Base-by-base conservation (phyloP, 495 filamentous ascomycete genomes). In the Amphirosellinia nigrospora region DNA sequence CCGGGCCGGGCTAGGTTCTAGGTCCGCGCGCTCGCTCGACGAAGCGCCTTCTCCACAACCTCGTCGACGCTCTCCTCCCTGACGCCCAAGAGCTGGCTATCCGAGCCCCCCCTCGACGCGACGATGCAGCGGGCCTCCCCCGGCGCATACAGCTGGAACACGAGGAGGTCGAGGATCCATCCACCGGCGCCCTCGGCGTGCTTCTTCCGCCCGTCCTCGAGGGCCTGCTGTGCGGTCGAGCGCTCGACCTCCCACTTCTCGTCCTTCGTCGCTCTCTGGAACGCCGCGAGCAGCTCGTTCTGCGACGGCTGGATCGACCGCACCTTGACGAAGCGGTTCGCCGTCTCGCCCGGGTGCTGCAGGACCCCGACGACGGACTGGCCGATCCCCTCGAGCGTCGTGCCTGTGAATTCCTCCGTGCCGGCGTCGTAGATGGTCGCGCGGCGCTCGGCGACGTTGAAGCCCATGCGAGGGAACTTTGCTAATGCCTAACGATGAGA, bases 401-500 rank as follows among this genome's bases (percentile, higher is more conserved):
- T 86, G 28, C 77, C 69, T 13, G 81, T 84, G 70, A 86, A 81
- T 19, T 68, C 64, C 28, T 71, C 72, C 23, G 80, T 74, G 4
- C 86, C 86, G 0, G 80, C 78, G 48, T 88, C 84, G 68, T 79
- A 86, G n/a, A 89, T 70, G 0, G 70, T 71, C 0, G 78, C 78
- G 15, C 71, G 77, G 7, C 77, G 79, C 2, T 78, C 79, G 9
- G 75, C 59, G 10, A 82, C 39, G 48, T 85, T 78, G 19, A 86
- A 73, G 30, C 78, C 78, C 74, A 87, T 67, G 21, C 80, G 70
- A 0, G 73, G 71, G 1, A 75, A 78, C 7, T 71, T 72, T 30
- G 55, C 64, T 13, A 78, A 34, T 16, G 74, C 73, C 76, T 78
- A n/a, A 13, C 11, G 5, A 4, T 30, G 26, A 0, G 4, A 30